Conservation (phyloP, 108 stramenopile genomes). For the Cyclotella atomus region DNA sequence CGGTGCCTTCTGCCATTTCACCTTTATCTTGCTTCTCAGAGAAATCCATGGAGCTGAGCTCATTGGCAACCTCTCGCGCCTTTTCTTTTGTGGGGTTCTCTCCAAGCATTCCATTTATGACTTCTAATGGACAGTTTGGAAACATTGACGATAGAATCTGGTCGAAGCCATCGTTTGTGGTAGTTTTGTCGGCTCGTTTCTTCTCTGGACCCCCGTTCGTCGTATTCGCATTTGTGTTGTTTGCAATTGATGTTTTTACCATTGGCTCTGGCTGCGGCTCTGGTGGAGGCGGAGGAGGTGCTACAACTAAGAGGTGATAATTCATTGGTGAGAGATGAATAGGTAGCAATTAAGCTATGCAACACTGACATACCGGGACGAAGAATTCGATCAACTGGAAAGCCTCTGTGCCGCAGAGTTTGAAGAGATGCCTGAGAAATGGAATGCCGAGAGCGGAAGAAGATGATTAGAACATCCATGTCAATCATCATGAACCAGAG, state of each 20-base stretch:
- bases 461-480: not conserved
- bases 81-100: conserved; percentile 61
- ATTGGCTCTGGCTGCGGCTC: not conserved
- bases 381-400: conserved; percentile 78
- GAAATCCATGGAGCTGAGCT: conserved; percentile 35
- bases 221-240: too few species aligned
- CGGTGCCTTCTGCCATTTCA: not conserved
- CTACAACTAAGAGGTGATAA: not conserved
- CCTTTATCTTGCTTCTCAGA: conserved; percentile 5
- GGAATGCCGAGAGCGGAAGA: not conserved
- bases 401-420: conserved; percentile 69
- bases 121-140: conserved; percentile 55
- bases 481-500: too few species aligned
- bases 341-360: not conserved
- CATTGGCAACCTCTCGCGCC: conserved; percentile 63
- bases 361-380: conserved; percentile 30
- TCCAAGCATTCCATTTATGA: conserved; percentile 58
- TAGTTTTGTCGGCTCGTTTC: not conserved
- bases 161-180: conserved; percentile 50
- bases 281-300: conserved; percentile 1
- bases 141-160: conserved; percentile 70
- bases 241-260: conserved; percentile 1
- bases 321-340: not conserved
- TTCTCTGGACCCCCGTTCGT: not conserved
- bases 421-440: conserved; percentile 50